Evolutionary conservation across 2,329 filamentous ascomycete genomes (phyloP), one percentile per base, ranked within the genome.

Genomic region (Tolypocladium amazonense): DNA sequence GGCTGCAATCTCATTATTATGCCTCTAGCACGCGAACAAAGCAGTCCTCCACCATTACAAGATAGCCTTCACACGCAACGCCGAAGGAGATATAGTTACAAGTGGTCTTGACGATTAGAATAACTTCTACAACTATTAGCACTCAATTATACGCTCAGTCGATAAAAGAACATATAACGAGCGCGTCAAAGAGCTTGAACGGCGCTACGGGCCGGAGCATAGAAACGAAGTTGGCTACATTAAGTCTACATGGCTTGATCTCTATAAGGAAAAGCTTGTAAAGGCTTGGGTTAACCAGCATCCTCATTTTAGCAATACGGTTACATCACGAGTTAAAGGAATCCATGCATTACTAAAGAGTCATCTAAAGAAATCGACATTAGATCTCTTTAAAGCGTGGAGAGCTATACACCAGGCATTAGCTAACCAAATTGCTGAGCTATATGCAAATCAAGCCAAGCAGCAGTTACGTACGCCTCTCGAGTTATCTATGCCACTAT

Each of bases 191-290:
- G 27, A 33, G 30, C 30, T 33, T 33, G 8, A 33, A 33, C 8
- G 8, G 8, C 30, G 30, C 30, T 33, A 33, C 30, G 30, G 30
- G 30, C 30, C 30, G 4, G 30, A 33, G 30, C 8, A 33, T 33
- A 33, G 8, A 8, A 33, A 33, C 30, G 30, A 33, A 33, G 30
- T 33, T 33, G 30, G 30, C 8, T 33, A 33, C 8, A 33, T 38
- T 38, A 38, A 38, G 37, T 14, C 8, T 38, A 61, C 41, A 3
- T 66, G 60, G 64, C 61, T 67, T 56, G 41, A 62, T 5, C 60
- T 54, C 30, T 64, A 63, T 37, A 67, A 68, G 39, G 60, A 68
- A 55, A 65, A 60, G 60, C 50, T 68, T 35, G 62, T 65, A 1
- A 64, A 64, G 47, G 62, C 60, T 25, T 66, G 57, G 63, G 63